phyloP scores from a whole-genome alignment of 2,329 filamentous ascomycete species.

The Phyllosticta citriasiana region DNA sequence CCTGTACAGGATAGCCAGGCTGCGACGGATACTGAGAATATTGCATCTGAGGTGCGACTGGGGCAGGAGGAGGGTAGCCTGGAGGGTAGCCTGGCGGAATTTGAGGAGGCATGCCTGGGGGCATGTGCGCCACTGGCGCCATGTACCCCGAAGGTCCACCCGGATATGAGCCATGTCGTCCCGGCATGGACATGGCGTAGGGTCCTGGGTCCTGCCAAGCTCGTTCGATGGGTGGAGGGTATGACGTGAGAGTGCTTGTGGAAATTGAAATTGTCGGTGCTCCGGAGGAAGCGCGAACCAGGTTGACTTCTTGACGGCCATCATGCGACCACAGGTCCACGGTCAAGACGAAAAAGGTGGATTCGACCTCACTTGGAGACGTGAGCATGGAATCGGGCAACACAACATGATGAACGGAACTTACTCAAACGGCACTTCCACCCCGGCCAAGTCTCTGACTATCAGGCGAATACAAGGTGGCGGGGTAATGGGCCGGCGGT shows the following conservation, averaged over 20 bases:
- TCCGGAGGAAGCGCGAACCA: constrained; percentile 54
- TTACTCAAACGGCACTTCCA: constrained; percentile 77
- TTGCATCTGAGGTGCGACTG: constrained; percentile 9
- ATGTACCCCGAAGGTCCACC: background rate
- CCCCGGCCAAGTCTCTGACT: constrained; percentile 63
- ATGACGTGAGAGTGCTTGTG: constrained; percentile 69
- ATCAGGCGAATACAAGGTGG: constrained; percentile 83
- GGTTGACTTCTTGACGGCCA: constrained; percentile 53
- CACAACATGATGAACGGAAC: constrained; percentile 7
- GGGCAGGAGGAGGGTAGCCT: constrained; percentile 1
- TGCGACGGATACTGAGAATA: constrained; percentile 6
- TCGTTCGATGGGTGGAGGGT: constrained; percentile 44
- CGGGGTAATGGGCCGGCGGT: constrained; percentile 89
- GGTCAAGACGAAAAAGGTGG: constrained; percentile 56
- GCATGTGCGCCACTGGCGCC: background rate
- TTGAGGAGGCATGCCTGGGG: constrained; percentile 6
- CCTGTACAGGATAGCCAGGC: constrained; percentile 10
- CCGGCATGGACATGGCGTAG: constrained; percentile 1
- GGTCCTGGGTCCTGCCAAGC: constrained; percentile 11
- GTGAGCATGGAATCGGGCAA: background rate
- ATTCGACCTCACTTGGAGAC: constrained; percentile 53
- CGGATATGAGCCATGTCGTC: constrained; percentile 1
- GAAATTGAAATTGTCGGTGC: constrained; percentile 63
- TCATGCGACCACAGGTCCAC: constrained; percentile 60
- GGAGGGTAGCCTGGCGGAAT: background rate